phyloP scores from a whole-genome alignment of 139 green algal genomes.

The Parachlorella kessleri region DNA sequence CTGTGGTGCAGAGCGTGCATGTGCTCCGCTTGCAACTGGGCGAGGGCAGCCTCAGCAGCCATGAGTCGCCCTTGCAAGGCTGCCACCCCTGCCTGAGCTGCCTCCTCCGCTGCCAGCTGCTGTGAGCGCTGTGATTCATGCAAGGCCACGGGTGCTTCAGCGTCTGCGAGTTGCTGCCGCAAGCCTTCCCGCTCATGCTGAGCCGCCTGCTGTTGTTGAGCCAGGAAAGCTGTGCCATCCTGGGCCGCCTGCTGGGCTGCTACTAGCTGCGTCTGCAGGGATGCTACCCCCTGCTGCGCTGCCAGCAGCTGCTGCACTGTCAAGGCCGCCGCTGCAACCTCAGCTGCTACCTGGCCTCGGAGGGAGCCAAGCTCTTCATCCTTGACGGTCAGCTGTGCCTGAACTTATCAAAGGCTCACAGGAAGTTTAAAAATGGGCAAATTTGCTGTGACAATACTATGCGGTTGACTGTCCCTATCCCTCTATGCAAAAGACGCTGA shows the following conservation, averaged over 20 bases:
- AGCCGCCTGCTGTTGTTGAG: slow-evolving; percentile 1
- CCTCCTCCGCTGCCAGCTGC: background rate
- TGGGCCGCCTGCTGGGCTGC: background rate
- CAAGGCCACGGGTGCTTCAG: background rate
- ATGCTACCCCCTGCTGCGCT: slow-evolving; percentile 22
- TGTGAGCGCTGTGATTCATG: background rate
- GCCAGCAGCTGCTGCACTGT: slow-evolving; percentile 40
- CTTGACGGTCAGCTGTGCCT: background rate
- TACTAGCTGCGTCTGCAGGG: slow-evolving; percentile 3
- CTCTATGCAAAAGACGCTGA: too few species aligned
- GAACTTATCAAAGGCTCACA: too few species aligned
- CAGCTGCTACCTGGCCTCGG: slow-evolving; percentile 19
- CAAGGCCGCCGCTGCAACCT: slow-evolving; percentile 43
- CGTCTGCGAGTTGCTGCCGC: too few species aligned
- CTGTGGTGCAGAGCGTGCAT: too few species aligned
- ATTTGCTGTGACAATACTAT: too few species aligned
- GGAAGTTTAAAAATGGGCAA: too few species aligned
- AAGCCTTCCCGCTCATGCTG: background rate
- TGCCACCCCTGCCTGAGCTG: too few species aligned
- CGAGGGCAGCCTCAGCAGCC: slow-evolving; percentile 11
- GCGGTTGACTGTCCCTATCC: too few species aligned
- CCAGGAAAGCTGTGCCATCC: too few species aligned
- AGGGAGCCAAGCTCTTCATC: background rate
- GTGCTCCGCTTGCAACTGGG: too few species aligned
- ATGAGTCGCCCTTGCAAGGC: background rate